Conservation (phyloP, 371 early-diverging fungal genomes). For the Mortierella sp. region DNA sequence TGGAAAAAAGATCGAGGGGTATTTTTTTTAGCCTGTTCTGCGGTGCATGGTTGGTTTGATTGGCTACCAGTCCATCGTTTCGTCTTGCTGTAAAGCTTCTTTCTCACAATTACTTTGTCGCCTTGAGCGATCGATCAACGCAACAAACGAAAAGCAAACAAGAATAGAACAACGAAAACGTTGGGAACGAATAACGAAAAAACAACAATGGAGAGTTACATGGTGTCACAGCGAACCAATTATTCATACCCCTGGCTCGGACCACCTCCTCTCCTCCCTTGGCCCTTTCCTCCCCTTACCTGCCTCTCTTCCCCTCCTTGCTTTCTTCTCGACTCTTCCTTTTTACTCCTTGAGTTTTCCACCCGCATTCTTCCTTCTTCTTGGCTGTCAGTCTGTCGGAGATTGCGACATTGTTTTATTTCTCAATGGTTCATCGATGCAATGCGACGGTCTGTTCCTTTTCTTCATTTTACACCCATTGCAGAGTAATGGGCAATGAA, state of each 20-base stretch:
- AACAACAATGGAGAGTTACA: neutral
- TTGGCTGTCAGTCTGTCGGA: neutral
- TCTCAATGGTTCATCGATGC: neutral
- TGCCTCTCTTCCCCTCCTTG: too few relatives aligned
- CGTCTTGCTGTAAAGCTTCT: neutral
- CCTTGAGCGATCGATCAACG: neutral
- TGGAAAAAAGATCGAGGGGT: neutral
- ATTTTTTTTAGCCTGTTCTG: neutral
- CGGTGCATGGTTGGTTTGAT: neutral
- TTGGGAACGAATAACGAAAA: neutral
- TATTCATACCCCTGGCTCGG: conserved; percentile 24
- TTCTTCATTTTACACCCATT: neutral
- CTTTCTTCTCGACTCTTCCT: neutral
- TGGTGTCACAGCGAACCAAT: conserved; percentile 15
- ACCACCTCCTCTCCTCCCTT: conserved; percentile 1
- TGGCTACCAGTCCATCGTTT: neutral
- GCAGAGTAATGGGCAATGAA: neutral
- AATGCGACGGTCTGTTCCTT: neutral
- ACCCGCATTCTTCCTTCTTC: neutral
- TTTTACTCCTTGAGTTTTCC: neutral
- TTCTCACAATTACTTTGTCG: neutral
- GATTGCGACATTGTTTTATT: neutral
- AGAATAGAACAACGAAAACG: neutral
- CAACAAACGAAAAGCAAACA: neutral
- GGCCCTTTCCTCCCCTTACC: neutral